A percentile compares a stretch with the other conserved stretches of the same genome.
These are phyloP conservation scores for Erysimum cheiranthoides DNA, from an alignment of 345 rosid species.

Conservation along the genomic window DNA sequence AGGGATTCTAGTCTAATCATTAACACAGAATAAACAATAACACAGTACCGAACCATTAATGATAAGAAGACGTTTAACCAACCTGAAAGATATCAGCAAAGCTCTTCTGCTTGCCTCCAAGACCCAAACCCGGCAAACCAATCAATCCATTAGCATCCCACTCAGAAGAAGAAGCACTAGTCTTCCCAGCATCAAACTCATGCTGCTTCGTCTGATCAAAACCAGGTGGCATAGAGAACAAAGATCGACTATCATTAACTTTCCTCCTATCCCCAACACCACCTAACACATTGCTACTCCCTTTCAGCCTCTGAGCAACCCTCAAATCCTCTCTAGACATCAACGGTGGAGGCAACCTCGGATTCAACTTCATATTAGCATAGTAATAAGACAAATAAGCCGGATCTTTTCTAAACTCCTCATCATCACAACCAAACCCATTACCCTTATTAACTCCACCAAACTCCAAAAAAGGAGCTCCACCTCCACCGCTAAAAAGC, in stretches of 20 bases:
- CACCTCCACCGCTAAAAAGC: conserved; percentile 52
- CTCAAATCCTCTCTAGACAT: conserved; percentile 86
- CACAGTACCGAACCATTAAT: conserved; percentile 26
- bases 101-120: conserved; percentile 76
- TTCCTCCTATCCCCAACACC: conserved; percentile 79
- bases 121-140: conserved; percentile 70
- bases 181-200: conserved; percentile 48
- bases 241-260: conserved; percentile 48
- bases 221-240: conserved; percentile 81
- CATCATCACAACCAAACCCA: conserved; percentile 59
- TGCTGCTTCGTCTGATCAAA: conserved; percentile 64
- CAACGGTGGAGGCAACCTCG: conserved; percentile 88
- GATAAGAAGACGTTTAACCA: conserved; percentile 11
- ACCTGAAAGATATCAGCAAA: conserved; percentile 88
- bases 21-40: neutral
- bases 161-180: conserved; percentile 52
- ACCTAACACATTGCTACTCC: conserved; percentile 61
- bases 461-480: conserved; percentile 48
- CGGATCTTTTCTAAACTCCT: conserved; percentile 83
- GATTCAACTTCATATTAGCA: conserved; percentile 77
- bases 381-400: conserved; percentile 69
- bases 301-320: conserved; percentile 74
- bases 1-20: too few relatives aligned
- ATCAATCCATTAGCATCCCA: conserved; percentile 85
- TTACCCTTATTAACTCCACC: conserved; percentile 51